Conservation (phyloP, 768 basidiomycete genomes). For the Nevesoporus exiguus region DNA sequence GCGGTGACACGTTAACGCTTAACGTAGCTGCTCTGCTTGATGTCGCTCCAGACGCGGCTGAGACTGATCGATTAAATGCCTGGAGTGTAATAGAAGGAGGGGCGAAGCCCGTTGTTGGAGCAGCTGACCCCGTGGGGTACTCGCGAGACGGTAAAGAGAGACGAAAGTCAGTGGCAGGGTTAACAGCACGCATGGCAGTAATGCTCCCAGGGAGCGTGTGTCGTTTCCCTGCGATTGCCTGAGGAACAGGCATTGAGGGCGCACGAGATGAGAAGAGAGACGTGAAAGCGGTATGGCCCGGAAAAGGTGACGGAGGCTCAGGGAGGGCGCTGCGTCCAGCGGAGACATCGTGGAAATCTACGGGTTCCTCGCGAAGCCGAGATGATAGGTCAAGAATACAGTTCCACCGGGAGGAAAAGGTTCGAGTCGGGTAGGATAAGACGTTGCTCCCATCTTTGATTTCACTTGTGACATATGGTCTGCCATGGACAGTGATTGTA, state of each 20-base stretch:
- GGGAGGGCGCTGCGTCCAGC: slow-evolving; percentile 48
- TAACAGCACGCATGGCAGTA: slow-evolving; percentile 30
- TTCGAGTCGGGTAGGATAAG: slow-evolving; percentile 57
- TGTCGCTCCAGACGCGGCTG: slow-evolving; percentile 33
- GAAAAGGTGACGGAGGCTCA: slow-evolving; percentile 80
- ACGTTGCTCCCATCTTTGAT: slow-evolving; percentile 14
- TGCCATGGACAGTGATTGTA: slow-evolving; percentile 73
- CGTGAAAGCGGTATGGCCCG: slow-evolving; percentile 34
- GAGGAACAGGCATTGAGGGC: slow-evolving; percentile 20
- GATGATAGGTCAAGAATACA: slow-evolving; percentile 77
- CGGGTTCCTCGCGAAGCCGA: slow-evolving; percentile 22
- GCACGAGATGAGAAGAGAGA: slow-evolving; percentile 27
- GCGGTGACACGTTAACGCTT: slow-evolving; percentile 1
- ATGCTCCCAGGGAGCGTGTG: slow-evolving; percentile 45
- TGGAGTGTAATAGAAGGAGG: slow-evolving; percentile 38
- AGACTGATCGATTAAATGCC: slow-evolving; percentile 25
- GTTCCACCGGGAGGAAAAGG: slow-evolving; percentile 88
- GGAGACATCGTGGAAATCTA: slow-evolving; percentile 13
- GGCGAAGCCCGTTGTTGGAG: slow-evolving; percentile 19
- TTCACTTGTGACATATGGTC: slow-evolving; percentile 49
- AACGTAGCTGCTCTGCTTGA: slow-evolving; percentile 21
- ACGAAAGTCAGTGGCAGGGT: slow-evolving; percentile 16
- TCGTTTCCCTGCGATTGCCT: slow-evolving; percentile 55
- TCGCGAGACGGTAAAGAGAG: slow-evolving; percentile 30
- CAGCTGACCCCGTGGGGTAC: slow-evolving; percentile 14